A percentile compares a stretch with the other conserved stretches of the same genome.
phyloP scores from a whole-genome alignment of 139 green algal genomes.

The Chlorella vulgaris region DNA sequence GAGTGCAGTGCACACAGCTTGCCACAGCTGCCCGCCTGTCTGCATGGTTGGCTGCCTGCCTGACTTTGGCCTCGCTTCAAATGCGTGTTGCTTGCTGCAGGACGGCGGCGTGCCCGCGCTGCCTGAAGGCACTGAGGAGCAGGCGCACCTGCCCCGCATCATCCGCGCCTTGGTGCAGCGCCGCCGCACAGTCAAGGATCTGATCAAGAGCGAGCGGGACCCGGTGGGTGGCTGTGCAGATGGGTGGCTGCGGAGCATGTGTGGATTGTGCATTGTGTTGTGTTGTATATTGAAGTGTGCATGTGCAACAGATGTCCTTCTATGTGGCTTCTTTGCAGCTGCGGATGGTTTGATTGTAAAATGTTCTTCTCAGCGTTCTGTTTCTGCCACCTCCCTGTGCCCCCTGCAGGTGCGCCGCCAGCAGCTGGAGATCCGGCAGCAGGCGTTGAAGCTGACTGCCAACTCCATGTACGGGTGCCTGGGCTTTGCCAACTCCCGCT shows the following conservation, averaged over 20 bases:
- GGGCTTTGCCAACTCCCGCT: slow-evolving; percentile 90
- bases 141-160: slow-evolving; percentile 72
- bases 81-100: neutral
- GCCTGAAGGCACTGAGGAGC: slow-evolving; percentile 42
- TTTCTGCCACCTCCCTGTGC: neutral
- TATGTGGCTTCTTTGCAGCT: too few species aligned
- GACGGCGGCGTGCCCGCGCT: slow-evolving; percentile 43
- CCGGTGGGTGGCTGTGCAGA: slow-evolving; percentile 6
- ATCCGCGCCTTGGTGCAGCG: slow-evolving; percentile 75
- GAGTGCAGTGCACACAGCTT: too few species aligned
- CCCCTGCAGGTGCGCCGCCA: slow-evolving; percentile 56
- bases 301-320: too few species aligned
- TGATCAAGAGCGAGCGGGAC: slow-evolving; percentile 84
- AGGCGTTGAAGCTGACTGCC: slow-evolving; percentile 96
- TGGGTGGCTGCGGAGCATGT: neutral
- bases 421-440: slow-evolving; percentile 92
- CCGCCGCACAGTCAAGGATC: slow-evolving; percentile 79
- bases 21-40: too few species aligned
- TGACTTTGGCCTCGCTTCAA: too few species aligned
- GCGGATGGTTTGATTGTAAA: too few species aligned
- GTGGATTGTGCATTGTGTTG: too few species aligned
- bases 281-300: too few species aligned
- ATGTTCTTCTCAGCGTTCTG: neutral
- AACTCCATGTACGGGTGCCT: slow-evolving; percentile 99
- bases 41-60: too few species aligned